A percentile compares a stretch with the other conserved stretches of the same genome.
Evolutionary conservation across 2,329 filamentous ascomycete species (phyloP).

Genomic region (Graphilbum fragrans): DNA sequence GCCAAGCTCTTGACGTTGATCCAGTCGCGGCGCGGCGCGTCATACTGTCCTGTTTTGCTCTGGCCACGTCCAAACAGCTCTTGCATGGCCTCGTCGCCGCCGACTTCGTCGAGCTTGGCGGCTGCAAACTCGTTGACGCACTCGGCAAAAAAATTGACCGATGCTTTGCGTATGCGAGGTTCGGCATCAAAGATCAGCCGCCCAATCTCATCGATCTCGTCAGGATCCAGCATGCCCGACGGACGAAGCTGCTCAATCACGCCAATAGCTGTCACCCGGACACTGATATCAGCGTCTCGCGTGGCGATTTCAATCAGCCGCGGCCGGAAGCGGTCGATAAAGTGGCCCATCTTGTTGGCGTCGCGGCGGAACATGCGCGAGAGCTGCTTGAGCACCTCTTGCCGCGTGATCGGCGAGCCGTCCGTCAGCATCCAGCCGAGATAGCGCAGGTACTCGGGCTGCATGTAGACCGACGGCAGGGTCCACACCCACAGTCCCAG

Average conservation of each 20-base stretch:
- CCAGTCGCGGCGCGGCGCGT: constrained; percentile 71
- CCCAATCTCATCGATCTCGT: constrained; percentile 81
- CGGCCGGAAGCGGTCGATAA: constrained; percentile 81
- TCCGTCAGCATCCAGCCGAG: constrained; percentile 94
- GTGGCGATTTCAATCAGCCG: constrained; percentile 89
- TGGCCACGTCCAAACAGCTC: constrained; percentile 61
- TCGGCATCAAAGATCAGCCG: constrained; percentile 85
- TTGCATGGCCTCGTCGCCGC: constrained; percentile 63
- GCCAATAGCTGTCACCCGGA: constrained; percentile 69
- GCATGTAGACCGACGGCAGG: constrained; percentile 79
- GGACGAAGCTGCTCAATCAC: constrained; percentile 73
- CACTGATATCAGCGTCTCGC: constrained; percentile 66
- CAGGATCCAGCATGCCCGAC: constrained; percentile 76
- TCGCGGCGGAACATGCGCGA: constrained; percentile 67
- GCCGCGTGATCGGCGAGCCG: constrained; percentile 56
- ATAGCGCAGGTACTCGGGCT: constrained; percentile 82
- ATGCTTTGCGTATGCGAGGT: constrained; percentile 70
- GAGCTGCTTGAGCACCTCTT: constrained; percentile 80
- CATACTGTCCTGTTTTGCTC: constrained; percentile 54
- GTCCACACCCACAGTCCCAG: constrained; percentile 80
- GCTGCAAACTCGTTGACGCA: constrained; percentile 76
- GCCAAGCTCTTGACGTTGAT: constrained; percentile 84
- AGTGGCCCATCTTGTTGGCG: constrained; percentile 74
- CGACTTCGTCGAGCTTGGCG: constrained; percentile 69
- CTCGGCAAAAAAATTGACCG: constrained; percentile 81